phyloP scores from a whole-genome alignment of 192 early-diverging fungal genomes.

The Jimgerdemannia flammicorona region DNA sequence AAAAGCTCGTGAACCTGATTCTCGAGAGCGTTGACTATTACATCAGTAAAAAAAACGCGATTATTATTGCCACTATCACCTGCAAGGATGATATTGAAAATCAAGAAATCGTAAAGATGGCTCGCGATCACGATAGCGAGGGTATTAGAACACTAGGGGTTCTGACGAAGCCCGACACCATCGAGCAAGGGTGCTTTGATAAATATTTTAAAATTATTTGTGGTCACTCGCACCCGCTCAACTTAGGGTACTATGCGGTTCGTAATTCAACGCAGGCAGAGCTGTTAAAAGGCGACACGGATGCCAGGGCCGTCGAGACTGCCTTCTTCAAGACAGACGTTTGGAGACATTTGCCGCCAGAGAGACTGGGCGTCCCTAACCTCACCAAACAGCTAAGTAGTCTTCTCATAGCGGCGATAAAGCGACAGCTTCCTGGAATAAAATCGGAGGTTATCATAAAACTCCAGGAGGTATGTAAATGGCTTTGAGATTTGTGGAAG shows the following conservation, averaged over 20 bases:
- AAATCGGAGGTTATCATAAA: neutral
- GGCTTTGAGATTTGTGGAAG: neutral
- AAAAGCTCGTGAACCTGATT: too few relatives aligned
- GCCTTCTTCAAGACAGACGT: neutral
- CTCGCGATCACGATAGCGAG: slow-evolving; percentile 38
- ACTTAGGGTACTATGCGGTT: slow-evolving; percentile 52
- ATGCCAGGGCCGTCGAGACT: neutral
- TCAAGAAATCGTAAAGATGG: too few relatives aligned
- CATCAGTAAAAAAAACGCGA: too few relatives aligned
- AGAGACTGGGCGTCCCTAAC: neutral
- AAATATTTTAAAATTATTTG: slow-evolving; percentile 44
- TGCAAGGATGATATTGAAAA: too few relatives aligned
- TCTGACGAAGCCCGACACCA: slow-evolving; percentile 59
- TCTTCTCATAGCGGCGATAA: neutral
- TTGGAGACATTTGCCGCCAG: neutral
- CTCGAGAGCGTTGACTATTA: too few relatives aligned
- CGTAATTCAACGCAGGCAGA: slow-evolving; percentile 31
- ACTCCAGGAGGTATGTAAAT: neutral
- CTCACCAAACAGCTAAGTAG: neutral
- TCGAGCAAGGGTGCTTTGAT: slow-evolving; percentile 49
- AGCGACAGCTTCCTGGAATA: neutral
- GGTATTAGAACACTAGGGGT: slow-evolving; percentile 55
- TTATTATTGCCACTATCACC: too few relatives aligned
- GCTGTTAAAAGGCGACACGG: neutral
- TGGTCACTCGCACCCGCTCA: slow-evolving; percentile 41